Conservation (phyloP, 2,329 filamentous ascomycete species). For the Claviceps quebecensis region DNA sequence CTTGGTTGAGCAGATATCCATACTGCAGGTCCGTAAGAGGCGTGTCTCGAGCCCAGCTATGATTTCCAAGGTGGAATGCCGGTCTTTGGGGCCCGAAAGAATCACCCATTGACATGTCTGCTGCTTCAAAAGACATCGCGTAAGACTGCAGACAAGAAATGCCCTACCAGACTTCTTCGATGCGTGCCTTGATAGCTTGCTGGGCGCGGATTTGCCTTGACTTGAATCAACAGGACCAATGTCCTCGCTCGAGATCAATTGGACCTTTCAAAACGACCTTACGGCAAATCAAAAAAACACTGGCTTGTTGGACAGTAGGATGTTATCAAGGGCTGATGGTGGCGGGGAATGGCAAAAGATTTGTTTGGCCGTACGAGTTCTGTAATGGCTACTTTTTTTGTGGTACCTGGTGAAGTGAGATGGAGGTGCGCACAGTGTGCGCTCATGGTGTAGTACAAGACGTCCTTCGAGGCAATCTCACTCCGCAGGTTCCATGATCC, state of each 20-base stretch:
- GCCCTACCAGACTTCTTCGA: background rate
- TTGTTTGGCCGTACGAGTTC: background rate
- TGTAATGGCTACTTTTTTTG: constrained; percentile 2
- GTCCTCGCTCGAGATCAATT: background rate
- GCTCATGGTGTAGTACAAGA: background rate
- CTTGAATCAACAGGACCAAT: background rate
- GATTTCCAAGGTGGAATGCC: constrained; percentile 57
- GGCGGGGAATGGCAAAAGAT: background rate
- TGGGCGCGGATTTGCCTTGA: background rate
- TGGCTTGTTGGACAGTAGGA: background rate
- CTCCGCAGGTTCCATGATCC: no score
- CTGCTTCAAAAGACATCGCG: constrained; percentile 12
- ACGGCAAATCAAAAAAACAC: background rate
- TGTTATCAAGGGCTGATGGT: background rate
- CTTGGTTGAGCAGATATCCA: constrained; percentile 51
- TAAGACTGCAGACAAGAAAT: background rate
- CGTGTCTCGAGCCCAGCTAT: constrained; percentile 49
- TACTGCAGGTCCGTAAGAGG: constrained; percentile 52
- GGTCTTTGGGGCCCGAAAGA: constrained; percentile 21
- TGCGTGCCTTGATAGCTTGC: background rate
- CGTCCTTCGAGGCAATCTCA: no score
- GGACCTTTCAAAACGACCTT: background rate
- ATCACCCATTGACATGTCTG: constrained; percentile 13
- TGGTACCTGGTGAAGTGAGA: background rate
- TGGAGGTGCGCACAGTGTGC: constrained; percentile 6